phyloP scores from a whole-genome alignment of 2,329 filamentous ascomycete species.

The Cercospora brassicicola region DNA sequence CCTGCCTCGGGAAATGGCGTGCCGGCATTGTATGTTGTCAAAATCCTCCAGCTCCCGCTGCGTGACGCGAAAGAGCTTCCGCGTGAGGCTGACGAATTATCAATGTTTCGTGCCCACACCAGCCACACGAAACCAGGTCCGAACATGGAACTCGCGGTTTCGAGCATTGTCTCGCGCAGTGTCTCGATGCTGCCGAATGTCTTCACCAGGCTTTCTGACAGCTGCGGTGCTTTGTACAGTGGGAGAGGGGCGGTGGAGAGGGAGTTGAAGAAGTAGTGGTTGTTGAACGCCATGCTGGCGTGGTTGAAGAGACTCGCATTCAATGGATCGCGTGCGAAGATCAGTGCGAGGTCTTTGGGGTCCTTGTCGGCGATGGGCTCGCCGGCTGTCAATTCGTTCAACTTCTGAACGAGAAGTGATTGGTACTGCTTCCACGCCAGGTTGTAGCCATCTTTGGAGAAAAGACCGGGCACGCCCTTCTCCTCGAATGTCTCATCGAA shows the following conservation, averaged over 20 bases:
- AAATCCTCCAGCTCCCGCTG: slow-evolving; percentile 61
- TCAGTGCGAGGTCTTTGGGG: slow-evolving; percentile 68
- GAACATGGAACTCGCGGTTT: slow-evolving; percentile 87
- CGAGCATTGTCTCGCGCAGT: slow-evolving; percentile 74
- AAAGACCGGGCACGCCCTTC: slow-evolving; percentile 66
- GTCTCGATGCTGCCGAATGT: slow-evolving; percentile 83
- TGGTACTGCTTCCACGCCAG: slow-evolving; percentile 85
- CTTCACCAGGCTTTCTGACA: slow-evolving; percentile 62
- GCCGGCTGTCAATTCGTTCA: slow-evolving; percentile 76
- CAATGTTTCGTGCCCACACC: slow-evolving; percentile 51
- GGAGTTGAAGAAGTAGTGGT: slow-evolving; percentile 72
- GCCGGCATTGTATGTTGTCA: slow-evolving; percentile 88
- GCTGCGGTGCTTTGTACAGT: slow-evolving; percentile 57
- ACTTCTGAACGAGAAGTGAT: slow-evolving; percentile 67
- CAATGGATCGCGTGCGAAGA: slow-evolving; percentile 74
- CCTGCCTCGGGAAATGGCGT: slow-evolving; percentile 84
- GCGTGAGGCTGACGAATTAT: slow-evolving; percentile 7
- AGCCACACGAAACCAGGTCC: slow-evolving; percentile 97
- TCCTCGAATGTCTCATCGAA: slow-evolving; percentile 49
- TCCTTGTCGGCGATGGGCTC: slow-evolving; percentile 61
- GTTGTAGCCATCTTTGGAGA: slow-evolving; percentile 68
- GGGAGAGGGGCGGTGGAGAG: slow-evolving; percentile 29
- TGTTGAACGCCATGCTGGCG: slow-evolving; percentile 95
- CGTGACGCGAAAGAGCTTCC: slow-evolving; percentile 40
- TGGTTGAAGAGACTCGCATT: slow-evolving; percentile 87